phyloP scores from a whole-genome alignment of 805 yeast species.

The Cyberlindnera mrakii region DNA sequence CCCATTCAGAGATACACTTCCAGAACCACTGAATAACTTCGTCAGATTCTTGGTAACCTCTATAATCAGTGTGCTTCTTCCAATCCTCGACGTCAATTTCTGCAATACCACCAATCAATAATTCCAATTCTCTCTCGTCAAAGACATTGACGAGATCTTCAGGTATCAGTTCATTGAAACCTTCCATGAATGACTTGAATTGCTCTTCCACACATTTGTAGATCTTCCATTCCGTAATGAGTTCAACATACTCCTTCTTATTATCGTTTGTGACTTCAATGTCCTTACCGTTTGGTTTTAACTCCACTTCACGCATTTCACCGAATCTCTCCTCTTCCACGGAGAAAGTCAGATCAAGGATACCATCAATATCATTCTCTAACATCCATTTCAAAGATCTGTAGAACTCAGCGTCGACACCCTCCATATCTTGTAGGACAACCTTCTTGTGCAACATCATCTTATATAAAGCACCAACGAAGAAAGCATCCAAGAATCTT shows the following conservation, averaged over 20 bases:
- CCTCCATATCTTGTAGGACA: conserved; percentile 94
- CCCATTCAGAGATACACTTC: conserved; percentile 92
- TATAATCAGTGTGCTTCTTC: conserved; percentile 97
- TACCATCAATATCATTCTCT: conserved; percentile 87
- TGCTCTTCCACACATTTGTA: conserved; percentile 91
- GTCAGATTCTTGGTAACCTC: conserved; percentile 95
- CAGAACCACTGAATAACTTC: conserved; percentile 99
- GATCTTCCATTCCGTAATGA: conserved; percentile 94
- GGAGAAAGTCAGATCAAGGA: conserved; percentile 83
- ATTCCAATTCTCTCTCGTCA: conserved; percentile 95
- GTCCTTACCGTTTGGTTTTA: conserved; percentile 82
- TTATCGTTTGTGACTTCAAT: conserved; percentile 92
- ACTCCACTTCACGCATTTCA: conserved; percentile 79
- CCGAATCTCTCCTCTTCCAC: conserved; percentile 94
- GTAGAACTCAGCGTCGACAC: conserved; percentile 96
- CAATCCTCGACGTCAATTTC: conserved; percentile 98
- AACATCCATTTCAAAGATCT: conserved; percentile 92
- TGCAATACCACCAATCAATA: conserved; percentile 95
- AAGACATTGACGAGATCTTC: conserved; percentile 94
- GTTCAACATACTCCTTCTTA: conserved; percentile 91
- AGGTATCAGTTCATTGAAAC: conserved; percentile 95
- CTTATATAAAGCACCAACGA: conserved; percentile 96
- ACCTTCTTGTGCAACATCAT: conserved; percentile 96
- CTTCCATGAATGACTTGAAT: conserved; percentile 93
- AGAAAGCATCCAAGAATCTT: conserved; percentile 95